These are phyloP conservation scores for Achaetomiella virescens DNA, from an alignment of 495 filamentous ascomycete genomes.

Conservation along the genomic window DNA sequence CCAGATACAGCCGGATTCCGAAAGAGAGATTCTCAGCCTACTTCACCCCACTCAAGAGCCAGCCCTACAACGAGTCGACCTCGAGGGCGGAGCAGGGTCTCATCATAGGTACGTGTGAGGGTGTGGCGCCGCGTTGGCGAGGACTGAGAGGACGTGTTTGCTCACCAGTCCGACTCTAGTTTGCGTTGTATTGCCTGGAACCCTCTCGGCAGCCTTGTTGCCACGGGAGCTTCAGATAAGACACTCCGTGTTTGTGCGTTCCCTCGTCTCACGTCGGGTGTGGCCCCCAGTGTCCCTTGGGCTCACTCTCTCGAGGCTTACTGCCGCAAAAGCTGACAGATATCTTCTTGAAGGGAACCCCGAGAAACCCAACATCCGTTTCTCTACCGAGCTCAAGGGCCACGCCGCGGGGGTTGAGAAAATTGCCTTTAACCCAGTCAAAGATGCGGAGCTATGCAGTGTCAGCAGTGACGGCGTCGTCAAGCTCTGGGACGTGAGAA, in stretches of 20 bases:
- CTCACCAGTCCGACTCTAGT: constrained; percentile 15
- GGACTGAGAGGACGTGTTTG: background rate
- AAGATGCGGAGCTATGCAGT: constrained; percentile 83
- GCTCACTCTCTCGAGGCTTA: too few species aligned
- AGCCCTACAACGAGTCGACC: constrained; percentile 54
- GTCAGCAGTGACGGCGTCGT: constrained; percentile 79
- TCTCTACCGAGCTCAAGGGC: constrained; percentile 81
- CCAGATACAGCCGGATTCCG: constrained; percentile 46
- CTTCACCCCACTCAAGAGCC: constrained; percentile 53
- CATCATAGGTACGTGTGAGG: constrained; percentile 17
- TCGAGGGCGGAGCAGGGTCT: constrained; percentile 12
- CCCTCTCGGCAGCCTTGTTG: constrained; percentile 75
- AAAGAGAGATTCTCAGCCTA: constrained; percentile 57
- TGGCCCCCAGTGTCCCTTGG: too few species aligned
- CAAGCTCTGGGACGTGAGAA: constrained; percentile 88
- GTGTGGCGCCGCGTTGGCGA: background rate
- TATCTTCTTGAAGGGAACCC: constrained; percentile 60
- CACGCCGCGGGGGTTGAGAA: constrained; percentile 74
- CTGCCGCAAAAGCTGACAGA: constrained; percentile 12
- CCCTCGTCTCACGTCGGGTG: background rate
- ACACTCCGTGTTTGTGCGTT: constrained; percentile 65
- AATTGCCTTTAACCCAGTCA: constrained; percentile 81
- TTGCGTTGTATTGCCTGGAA: constrained; percentile 82
- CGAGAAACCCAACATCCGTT: constrained; percentile 69
- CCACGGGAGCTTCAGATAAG: constrained; percentile 75